Evolutionary conservation across 2,329 filamentous ascomycete species (phyloP).

Genomic region (Nothopassalora personata): DNA sequence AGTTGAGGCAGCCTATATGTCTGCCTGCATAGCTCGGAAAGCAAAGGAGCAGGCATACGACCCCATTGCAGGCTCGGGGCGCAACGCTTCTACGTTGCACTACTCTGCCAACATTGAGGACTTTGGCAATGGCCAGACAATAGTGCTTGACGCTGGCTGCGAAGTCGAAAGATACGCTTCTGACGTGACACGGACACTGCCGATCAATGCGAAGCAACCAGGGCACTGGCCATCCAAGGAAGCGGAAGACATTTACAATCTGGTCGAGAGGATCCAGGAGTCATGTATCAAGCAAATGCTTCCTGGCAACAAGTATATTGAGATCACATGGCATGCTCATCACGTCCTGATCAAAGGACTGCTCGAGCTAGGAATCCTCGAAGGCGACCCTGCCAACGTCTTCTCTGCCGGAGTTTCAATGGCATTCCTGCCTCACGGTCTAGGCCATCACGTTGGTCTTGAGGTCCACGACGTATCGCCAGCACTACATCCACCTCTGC

Average conservation of each 20-base stretch:
- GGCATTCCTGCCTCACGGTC: constrained; percentile 47
- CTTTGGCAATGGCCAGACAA: constrained; percentile 62
- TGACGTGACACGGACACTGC: constrained; percentile 85
- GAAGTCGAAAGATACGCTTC: constrained; percentile 83
- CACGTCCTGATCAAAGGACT: constrained; percentile 76
- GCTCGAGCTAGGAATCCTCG: constrained; percentile 67
- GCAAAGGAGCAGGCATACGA: constrained; percentile 78
- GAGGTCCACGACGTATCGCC: constrained; percentile 46
- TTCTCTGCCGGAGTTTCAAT: constrained; percentile 39
- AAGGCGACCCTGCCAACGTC: constrained; percentile 47
- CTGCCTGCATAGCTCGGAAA: constrained; percentile 65
- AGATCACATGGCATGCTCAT: constrained; percentile 72
- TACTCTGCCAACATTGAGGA: constrained; percentile 75
- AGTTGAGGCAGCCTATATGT: constrained; percentile 71
- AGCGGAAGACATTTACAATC: constrained; percentile 65
- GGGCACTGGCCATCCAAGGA: constrained; percentile 63
- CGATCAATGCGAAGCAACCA: constrained; percentile 48
- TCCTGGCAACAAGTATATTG: constrained; percentile 71
- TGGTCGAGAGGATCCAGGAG: constrained; percentile 80
- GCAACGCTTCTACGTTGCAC: constrained; percentile 80
- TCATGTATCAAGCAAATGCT: constrained; percentile 67
- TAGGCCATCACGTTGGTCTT: constrained; percentile 48
- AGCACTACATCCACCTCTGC: constrained; percentile 8
- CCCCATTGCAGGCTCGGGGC: constrained; percentile 78
- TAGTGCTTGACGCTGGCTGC: constrained; percentile 82